Base-by-base conservation (phyloP, 2,329 filamentous ascomycete genomes). In the Xylariomycetidae sp. region DNA sequence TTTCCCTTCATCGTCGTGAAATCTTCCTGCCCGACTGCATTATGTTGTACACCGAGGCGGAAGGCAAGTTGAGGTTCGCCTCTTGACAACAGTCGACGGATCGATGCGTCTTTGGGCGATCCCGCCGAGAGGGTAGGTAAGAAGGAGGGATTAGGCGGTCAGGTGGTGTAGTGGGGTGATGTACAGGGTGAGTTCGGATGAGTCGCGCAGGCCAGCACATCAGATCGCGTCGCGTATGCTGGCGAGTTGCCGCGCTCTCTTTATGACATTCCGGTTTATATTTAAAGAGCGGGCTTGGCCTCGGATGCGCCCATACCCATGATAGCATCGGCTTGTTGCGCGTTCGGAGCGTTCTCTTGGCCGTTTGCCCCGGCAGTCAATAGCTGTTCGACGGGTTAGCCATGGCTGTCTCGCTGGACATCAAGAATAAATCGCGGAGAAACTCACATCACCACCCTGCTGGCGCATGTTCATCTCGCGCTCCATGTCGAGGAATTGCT, bases 401-500 rank as follows among this genome's bases (percentile, higher is more conserved):
- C 7, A 25, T 28, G 13, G 12, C 7, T 18, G 7, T 16, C 2
- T 31, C 3, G 12, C 9, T 20, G 10, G 4, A 30, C 5, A 3
- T 17, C 5, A 16, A 20, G 22, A 19, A 18, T 10, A n/a, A 29
- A 3, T 16, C 16, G 12, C 5, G 22, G 14, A 9, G 18, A 10
- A 20, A 25, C 70, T 44, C 33, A 58, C 53, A 38, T 95, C 86
- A 57, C 84, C 82, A 44, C 87, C 87, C 55, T 84, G 78, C 75
- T 95, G 86, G 62, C 92, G 84, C 86, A 95, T 92, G 63, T 84
- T 81, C 76, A 89, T 88, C 70, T 95, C 90, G 63, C 88, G 80
- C 78, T 98, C 92, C 87, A 95, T 93, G 70, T 95, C 90, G 46
- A 90, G 73, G 60, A 94, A 79, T 70, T 95, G 86, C 73, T 95